These are phyloP conservation scores for Stylosanthes scabra DNA, from an alignment of 331 rosid genomes.

Conservation along the genomic window DNA sequence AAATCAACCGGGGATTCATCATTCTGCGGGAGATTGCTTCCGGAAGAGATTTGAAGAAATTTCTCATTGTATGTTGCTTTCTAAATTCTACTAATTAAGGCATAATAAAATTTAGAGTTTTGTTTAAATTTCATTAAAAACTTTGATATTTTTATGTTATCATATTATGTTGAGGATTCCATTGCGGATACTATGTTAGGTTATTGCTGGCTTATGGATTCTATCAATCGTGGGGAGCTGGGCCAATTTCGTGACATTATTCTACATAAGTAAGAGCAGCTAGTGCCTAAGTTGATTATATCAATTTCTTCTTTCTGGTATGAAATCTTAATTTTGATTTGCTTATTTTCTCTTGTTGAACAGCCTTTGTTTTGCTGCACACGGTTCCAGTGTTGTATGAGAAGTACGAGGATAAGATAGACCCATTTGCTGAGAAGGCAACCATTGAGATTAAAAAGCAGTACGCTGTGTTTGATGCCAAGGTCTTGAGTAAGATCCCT, in stretches of 20 bases:
- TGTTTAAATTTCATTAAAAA: slow-evolving; percentile 9
- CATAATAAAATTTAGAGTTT: not conserved
- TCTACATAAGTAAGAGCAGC: slow-evolving; percentile 59
- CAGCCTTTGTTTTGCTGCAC: slow-evolving; percentile 74
- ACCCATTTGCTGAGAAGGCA: slow-evolving; percentile 79
- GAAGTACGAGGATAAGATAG: slow-evolving; percentile 73
- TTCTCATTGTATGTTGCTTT: slow-evolving; percentile 57
- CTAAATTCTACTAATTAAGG: not conserved
- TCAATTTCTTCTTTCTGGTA: not conserved
- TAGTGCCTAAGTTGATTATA: not conserved
- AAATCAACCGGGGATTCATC: slow-evolving; percentile 61
- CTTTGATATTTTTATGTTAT: not conserved
- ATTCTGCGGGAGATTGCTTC: slow-evolving; percentile 56
- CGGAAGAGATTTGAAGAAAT: slow-evolving; percentile 80
- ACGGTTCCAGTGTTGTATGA: slow-evolving; percentile 71
- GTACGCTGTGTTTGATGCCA: slow-evolving; percentile 65
- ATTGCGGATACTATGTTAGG: slow-evolving; percentile 39
- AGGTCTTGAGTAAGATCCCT: slow-evolving; percentile 72
- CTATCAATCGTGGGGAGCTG: slow-evolving; percentile 59
- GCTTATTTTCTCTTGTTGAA: slow-evolving; percentile 3
- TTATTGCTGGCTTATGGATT: slow-evolving; percentile 70
- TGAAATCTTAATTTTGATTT: not conserved
- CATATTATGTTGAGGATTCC: slow-evolving; percentile 4
- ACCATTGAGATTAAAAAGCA: slow-evolving; percentile 56
- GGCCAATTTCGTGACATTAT: slow-evolving; percentile 73